Conservation (phyloP, 768 basidiomycete genomes). For the Cystofilobasidium bisporidii region DNA sequence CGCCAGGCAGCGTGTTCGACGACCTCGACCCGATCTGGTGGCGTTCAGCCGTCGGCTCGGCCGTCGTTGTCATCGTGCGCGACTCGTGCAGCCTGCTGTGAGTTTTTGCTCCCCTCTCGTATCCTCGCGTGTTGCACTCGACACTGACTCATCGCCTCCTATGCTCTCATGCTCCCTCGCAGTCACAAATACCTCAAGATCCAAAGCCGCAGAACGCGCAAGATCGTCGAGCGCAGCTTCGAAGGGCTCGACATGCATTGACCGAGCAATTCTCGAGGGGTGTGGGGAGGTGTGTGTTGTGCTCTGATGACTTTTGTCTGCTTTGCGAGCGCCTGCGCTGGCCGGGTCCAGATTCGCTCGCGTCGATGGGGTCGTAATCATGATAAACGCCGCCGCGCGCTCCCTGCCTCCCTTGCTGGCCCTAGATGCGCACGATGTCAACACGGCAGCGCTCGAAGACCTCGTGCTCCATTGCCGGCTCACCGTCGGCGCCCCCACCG, state of each 20-base stretch:
- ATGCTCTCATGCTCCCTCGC: not conserved
- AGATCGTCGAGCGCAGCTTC: not conserved
- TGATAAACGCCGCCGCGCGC: too few species aligned
- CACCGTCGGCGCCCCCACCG: constrained; percentile 31
- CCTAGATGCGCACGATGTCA: constrained; percentile 42
- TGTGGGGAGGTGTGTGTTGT: not conserved
- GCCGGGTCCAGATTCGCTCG: too few species aligned
- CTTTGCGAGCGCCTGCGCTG: too few species aligned
- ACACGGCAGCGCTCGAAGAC: constrained; percentile 42
- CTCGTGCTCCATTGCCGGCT: constrained; percentile 36
- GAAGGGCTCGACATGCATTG: not conserved
- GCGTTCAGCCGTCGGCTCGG: constrained; percentile 33
- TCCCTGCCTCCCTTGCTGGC: too few species aligned
- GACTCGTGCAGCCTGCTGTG: constrained; percentile 27
- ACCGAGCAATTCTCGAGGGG: not conserved
- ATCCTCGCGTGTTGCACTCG: not conserved
- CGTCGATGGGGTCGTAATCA: too few species aligned
- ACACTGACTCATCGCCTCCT: not conserved
- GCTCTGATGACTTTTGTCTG: too few species aligned
- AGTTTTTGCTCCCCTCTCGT: not conserved
- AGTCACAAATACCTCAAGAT: constrained; percentile 6
- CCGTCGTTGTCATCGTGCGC: constrained; percentile 29
- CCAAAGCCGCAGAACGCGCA: not conserved
- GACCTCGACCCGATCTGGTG: constrained; percentile 36
- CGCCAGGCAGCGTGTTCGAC: not conserved